phyloP scores from a whole-genome alignment of 1,139 yeast genomes.

The Candida pseudoviswanathii region DNA sequence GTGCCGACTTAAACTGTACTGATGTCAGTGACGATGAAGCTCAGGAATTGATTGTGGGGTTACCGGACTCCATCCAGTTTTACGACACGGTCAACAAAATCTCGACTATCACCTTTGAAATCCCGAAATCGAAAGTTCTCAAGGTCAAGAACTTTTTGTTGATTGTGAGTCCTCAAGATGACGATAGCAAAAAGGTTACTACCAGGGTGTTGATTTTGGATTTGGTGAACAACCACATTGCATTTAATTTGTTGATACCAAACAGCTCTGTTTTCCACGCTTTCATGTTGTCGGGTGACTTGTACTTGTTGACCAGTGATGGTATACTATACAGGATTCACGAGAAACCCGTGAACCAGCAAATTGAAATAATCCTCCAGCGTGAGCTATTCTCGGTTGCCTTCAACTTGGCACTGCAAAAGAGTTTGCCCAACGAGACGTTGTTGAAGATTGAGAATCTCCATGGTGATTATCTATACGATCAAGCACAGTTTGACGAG shows the following conservation, averaged over 20 bases:
- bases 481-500: conserved; percentile 62
- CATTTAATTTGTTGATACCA: conserved; percentile 70
- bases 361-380: conserved; percentile 69
- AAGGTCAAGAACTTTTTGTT: conserved; percentile 48
- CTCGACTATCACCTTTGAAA: conserved; percentile 58
- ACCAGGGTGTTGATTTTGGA: conserved; percentile 70
- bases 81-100: conserved; percentile 59
- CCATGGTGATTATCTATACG: conserved; percentile 74
- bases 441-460: conserved; percentile 58
- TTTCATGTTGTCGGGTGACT: conserved; percentile 49
- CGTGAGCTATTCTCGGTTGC: conserved; percentile 77
- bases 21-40: conserved; percentile 33
- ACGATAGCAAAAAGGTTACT: conserved; percentile 22
- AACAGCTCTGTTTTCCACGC: conserved; percentile 58
- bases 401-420: conserved; percentile 61
- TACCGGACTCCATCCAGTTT: conserved; percentile 52
- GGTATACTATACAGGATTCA: conserved; percentile 71
- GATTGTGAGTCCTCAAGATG: conserved; percentile 53
- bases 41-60: conserved; percentile 54
- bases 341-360: conserved; percentile 67
- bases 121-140: conserved; percentile 57
- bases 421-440: conserved; percentile 37
- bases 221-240: conserved; percentile 65
- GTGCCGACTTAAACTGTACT: conserved; percentile 74
- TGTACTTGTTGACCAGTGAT: conserved; percentile 69